Conservation (phyloP, 352 stramenopile genomes). For the Globisporangium heterothallicum region DNA sequence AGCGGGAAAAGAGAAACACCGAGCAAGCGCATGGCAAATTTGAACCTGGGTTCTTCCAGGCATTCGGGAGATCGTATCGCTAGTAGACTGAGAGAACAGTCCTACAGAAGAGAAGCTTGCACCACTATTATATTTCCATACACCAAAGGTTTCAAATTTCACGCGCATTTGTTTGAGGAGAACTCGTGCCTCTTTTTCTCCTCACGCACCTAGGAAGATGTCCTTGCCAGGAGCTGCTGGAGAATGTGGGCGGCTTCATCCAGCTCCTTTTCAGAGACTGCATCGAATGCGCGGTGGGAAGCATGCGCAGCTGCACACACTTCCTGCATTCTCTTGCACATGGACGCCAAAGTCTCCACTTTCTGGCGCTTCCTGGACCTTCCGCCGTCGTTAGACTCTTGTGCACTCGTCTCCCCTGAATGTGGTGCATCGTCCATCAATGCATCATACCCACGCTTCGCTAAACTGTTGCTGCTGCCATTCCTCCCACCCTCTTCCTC, state of each 20-base stretch:
- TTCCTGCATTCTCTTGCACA: conserved; percentile 45
- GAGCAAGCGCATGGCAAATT: conserved; percentile 54
- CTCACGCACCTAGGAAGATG: not conserved
- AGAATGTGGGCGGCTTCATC: conserved; percentile 42
- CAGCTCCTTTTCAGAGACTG: conserved; percentile 40
- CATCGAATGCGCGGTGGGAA: conserved; percentile 18
- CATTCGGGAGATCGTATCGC: conserved; percentile 74
- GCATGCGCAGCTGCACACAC: conserved; percentile 24
- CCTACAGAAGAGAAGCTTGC: not conserved
- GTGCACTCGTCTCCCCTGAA: no score
- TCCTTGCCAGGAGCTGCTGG: conserved; percentile 33
- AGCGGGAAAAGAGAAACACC: conserved; percentile 49
- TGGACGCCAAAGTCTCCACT: conserved; percentile 12
- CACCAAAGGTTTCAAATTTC: not conserved
- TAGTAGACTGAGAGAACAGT: conserved; percentile 14
- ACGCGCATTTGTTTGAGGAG: no score
- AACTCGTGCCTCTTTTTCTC: no score
- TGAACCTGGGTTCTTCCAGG: conserved; percentile 68
- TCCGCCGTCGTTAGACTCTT: conserved; percentile 25
- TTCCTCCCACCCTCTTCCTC: conserved; percentile 16
- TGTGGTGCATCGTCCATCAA: conserved; percentile 1
- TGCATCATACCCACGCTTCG: conserved; percentile 17
- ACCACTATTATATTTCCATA: conserved; percentile 7
- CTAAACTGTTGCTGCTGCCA: not conserved
- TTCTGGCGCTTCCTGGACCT: conserved; percentile 17